Base-by-base conservation (phyloP, 495 filamentous ascomycete genomes). In the Xylaria venustula region DNA sequence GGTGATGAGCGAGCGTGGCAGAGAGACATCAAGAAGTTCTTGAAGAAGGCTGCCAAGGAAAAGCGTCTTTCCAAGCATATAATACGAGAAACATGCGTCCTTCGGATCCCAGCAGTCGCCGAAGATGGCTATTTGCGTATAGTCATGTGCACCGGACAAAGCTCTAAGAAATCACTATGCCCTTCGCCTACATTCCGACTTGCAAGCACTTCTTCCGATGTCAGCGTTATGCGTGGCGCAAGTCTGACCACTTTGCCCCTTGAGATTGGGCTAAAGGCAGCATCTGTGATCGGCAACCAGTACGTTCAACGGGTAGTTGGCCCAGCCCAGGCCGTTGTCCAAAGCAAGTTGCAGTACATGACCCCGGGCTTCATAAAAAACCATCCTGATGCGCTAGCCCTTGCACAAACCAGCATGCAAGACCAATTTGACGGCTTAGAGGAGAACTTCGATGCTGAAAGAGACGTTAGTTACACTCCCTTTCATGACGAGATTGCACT, bases 101-200 rank as follows among this genome's bases (percentile, higher is more conserved):
- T 87, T 3, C 76, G 86, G 5, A 86, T 90, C 19, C 87, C 87
- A 0, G 81, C 80, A 22, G 80, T 82, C 6, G 83, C 83, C 0
- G 76, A 76, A 0, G 87, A 90, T 67, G 87, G 87, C 0, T 90
- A 90, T 64, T 86, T 87, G 49, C 84, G 86, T 36, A 67, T 89
- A 6, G 80, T 87, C 1, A 76, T 89, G 15, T 88, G 86, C 60
- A 68, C 77, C 1, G 83, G 82, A 2, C 71, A 57, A 64, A 58
- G 40, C 23, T 64, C 65, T 40, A 70, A 75, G 59, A 61, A 61
- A 54, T 77, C 83, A 1, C 75, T 90, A 2, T 88, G 86, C 50
- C 75, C 77, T 11, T 87, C 85, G 57, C 87, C 87, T 6, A 77
- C 86, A 1, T 89, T 90, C 63, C 80, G 87, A 9, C 67, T 90